These are phyloP conservation scores for Cercospora sp. DNA, from an alignment of 2,329 filamentous ascomycete species.

Conservation along the genomic window DNA sequence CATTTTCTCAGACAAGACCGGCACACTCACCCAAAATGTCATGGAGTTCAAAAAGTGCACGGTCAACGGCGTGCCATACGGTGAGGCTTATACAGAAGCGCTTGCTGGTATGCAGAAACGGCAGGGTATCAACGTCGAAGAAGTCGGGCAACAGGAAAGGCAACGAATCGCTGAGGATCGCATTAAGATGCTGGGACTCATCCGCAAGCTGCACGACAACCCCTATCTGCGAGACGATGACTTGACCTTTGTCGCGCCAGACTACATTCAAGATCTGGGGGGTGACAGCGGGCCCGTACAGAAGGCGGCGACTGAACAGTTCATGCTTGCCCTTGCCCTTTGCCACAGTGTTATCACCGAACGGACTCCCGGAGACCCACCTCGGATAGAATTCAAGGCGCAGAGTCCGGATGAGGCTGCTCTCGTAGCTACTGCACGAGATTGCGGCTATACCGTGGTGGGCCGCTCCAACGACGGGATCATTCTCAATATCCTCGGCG, in stretches of 20 bases:
- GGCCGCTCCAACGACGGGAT: conserved; percentile 78
- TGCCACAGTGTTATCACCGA: conserved; percentile 97
- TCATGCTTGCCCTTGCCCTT: conserved; percentile 93
- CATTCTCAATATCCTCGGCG: conserved; percentile 80
- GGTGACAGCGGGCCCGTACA: conserved; percentile 77
- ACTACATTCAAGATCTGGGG: conserved; percentile 79
- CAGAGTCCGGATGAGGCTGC: conserved; percentile 97
- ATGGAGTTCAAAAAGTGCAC: conserved; percentile 99
- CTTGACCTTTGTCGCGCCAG: conserved; percentile 86
- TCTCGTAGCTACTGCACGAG: conserved; percentile 87
- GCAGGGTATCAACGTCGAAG: conserved; percentile 80
- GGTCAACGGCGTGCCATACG: conserved; percentile 93
- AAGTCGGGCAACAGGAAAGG: conserved; percentile 69
- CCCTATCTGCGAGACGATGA: conserved; percentile 88
- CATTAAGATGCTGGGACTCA: conserved; percentile 66
- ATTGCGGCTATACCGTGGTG: conserved; percentile 91
- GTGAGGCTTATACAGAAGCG: conserved; percentile 96
- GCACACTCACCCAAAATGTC: conserved; percentile 85
- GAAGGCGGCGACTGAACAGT: conserved; percentile 74
- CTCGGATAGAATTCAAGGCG: conserved; percentile 90
- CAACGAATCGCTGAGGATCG: conserved; percentile 79
- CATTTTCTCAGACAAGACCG: conserved; percentile 95
- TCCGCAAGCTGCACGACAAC: conserved; percentile 81
- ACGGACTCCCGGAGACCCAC: conserved; percentile 81
- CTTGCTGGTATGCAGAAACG: conserved; percentile 95